A percentile compares a stretch with the other conserved stretches of the same genome.
These are phyloP conservation scores for Batrachochytrium dendrobatidis DNA, from an alignment of 371 early-diverging fungal species.

Conservation along the genomic window DNA sequence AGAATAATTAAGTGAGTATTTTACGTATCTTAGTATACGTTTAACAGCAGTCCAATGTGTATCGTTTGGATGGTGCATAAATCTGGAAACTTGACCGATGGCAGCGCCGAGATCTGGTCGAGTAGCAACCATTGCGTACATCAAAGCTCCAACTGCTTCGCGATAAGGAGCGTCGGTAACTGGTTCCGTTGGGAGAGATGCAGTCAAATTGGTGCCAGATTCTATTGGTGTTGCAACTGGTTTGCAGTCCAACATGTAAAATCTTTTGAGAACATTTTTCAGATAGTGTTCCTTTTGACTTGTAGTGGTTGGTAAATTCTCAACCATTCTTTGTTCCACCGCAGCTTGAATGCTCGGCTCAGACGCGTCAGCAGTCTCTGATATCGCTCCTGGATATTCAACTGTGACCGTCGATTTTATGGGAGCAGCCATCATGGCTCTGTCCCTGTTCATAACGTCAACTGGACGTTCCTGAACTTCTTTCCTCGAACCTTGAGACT, in stretches of 20 bases:
- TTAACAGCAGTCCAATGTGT: not conserved
- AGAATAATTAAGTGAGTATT: not conserved
- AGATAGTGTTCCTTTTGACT: not conserved
- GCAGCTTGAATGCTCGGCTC: no score
- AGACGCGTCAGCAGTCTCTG: no score
- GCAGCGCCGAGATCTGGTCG: not conserved
- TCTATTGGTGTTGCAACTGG: not conserved
- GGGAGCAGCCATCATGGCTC: not conserved
- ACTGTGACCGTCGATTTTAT: no score
- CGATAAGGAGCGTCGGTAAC: conserved; percentile 1
- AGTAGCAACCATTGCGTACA: not conserved
- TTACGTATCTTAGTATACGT: not conserved
- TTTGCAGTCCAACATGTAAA: conserved; percentile 1
- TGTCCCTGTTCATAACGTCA: not conserved
- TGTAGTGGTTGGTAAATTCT: no score
- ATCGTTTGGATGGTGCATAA: not conserved
- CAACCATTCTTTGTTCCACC: no score
- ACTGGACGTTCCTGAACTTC: not conserved
- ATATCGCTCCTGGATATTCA: no score
- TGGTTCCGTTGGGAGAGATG: no score
- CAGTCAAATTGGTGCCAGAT: no score
- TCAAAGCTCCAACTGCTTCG: conserved; percentile 1
- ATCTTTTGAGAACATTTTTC: not conserved
- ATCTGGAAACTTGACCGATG: not conserved
- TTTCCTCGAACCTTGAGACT: not conserved